Conservation (phyloP, 768 basidiomycete species). For the Clitopilus passeckerianus region DNA sequence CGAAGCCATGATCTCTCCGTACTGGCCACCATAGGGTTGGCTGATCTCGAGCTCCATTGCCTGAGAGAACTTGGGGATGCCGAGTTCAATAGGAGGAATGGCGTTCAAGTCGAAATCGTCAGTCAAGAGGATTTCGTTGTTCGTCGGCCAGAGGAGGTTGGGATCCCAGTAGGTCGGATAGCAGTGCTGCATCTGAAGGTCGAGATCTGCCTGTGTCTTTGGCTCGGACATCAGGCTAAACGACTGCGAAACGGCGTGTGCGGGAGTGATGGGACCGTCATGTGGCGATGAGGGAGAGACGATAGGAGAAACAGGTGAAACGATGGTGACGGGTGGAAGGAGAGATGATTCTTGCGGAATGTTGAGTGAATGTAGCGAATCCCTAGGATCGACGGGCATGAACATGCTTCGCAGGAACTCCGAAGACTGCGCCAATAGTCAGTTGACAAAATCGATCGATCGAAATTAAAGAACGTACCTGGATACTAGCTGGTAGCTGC, state of each 20-base stretch:
- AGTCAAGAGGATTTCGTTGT: slow-evolving; percentile 33
- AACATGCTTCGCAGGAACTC: slow-evolving; percentile 50
- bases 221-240: slow-evolving; percentile 22
- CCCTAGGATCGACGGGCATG: slow-evolving; percentile 20
- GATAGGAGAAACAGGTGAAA: slow-evolving; percentile 47
- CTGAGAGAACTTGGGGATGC: slow-evolving; percentile 39
- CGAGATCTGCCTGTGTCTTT: slow-evolving; percentile 27
- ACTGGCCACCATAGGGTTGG: slow-evolving; percentile 24
- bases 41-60: slow-evolving; percentile 19
- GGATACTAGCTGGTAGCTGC: slow-evolving; percentile 42
- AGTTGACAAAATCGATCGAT: slow-evolving; percentile 5
- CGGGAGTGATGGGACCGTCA: slow-evolving; percentile 44
- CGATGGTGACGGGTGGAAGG: slow-evolving; percentile 38
- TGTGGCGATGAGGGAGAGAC: slow-evolving; percentile 47
- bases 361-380: slow-evolving; percentile 36
- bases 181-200: slow-evolving; percentile 33
- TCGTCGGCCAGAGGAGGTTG: slow-evolving; percentile 24
- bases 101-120: slow-evolving; percentile 66
- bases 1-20: slow-evolving; percentile 5
- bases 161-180: slow-evolving; percentile 34
- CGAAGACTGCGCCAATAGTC: slow-evolving; percentile 29
- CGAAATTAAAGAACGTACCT: slow-evolving; percentile 23
- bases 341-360: slow-evolving; percentile 31
- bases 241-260: slow-evolving; percentile 22
- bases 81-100: slow-evolving; percentile 63